Base-by-base conservation (phyloP, 2,329 filamentous ascomycete genomes). In the Diaporthe amygdali region DNA sequence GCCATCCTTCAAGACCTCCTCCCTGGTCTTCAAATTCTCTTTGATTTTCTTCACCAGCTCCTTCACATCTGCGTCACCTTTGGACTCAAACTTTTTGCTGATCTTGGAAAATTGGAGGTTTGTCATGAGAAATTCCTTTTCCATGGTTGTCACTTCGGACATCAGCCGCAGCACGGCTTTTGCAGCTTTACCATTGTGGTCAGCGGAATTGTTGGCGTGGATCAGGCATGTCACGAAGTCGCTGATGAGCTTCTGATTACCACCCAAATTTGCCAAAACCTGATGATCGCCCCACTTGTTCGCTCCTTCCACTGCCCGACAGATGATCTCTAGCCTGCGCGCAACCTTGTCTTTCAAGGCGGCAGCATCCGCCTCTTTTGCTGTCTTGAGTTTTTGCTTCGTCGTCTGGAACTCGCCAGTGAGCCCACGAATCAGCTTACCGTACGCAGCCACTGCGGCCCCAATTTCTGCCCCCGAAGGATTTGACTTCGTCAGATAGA, bases 71-170 rank as follows among this genome's bases (percentile, higher is more conserved):
- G 88, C 85, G 76, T 93, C 91, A 32, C 90, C 91, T 76, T 90
- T 90, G 76, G 89, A 91, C 72, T 86, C 86, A 76, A 92, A 89
- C 10, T 89, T 86, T 72, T 89, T 89, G 49, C 90, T 85, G 20
- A 93, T 87, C 68, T 88, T 90, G 70, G 89, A 87, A 69, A 94
- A 88, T 76, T 93, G 93, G 49, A 90, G 88, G 72, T 88, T 90
- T 74, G 91, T 88, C 51, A 90, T 82, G 44, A 90, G 79, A 54
- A 85, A 85, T 72, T 87, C 89, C 74, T 87, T 88, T 61, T 86
- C 89, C 51, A 91, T 86, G 71, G 91, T 91, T 44, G 87, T 90
- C 71, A 90, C 90, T 69, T 86, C 82, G 6, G 90, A 87, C 78
- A 94, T 86, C 39, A 93, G 84, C 66, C 88, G 82, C 22, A 91